Evolutionary conservation across 352 stramenopile species (phyloP).

Genomic region (Phytophthora aleatoria): DNA sequence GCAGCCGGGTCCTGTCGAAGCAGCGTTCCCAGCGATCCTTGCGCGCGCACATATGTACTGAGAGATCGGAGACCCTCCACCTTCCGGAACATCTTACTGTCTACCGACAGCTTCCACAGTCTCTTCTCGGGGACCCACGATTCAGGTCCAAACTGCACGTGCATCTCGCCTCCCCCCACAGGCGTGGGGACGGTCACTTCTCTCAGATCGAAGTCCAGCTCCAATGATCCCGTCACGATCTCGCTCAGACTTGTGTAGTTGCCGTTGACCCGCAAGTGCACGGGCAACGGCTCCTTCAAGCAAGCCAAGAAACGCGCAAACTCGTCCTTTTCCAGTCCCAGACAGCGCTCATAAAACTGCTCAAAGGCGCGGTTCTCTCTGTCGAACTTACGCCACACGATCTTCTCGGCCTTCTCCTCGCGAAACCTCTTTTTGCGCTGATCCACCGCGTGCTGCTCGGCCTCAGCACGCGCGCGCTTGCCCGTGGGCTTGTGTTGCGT

Average conservation of each 20-base stretch:
- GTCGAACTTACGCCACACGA: constrained; percentile 89
- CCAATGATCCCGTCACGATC: constrained; percentile 74
- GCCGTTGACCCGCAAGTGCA: constrained; percentile 90
- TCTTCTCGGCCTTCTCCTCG: constrained; percentile 79
- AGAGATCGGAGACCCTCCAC: constrained; percentile 88
- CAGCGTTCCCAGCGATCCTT: constrained; percentile 89
- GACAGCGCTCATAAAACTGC: constrained; percentile 80
- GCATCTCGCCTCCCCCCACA: constrained; percentile 55
- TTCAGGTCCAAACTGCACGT: constrained; percentile 63
- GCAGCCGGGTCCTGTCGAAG: constrained; percentile 95
- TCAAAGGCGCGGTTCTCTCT: constrained; percentile 84
- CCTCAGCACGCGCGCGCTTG: constrained; percentile 60
- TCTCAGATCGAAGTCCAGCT: constrained; percentile 74
- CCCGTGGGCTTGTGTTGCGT: constrained; percentile 26
- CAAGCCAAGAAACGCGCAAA: constrained; percentile 83
- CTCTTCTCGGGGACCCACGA: constrained; percentile 67
- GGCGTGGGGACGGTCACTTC: constrained; percentile 58
- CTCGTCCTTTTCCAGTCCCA: constrained; percentile 68
- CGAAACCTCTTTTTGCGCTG: constrained; percentile 65
- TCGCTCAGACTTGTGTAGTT: constrained; percentile 83
- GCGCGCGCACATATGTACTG: constrained; percentile 92
- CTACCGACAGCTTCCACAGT: constrained; percentile 80
- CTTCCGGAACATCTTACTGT: constrained; percentile 87
- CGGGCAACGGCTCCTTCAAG: constrained; percentile 76
- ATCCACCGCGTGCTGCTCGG: constrained; percentile 57